Conservation (phyloP, 495 filamentous ascomycete species). For the Cenococcum geophilum region DNA sequence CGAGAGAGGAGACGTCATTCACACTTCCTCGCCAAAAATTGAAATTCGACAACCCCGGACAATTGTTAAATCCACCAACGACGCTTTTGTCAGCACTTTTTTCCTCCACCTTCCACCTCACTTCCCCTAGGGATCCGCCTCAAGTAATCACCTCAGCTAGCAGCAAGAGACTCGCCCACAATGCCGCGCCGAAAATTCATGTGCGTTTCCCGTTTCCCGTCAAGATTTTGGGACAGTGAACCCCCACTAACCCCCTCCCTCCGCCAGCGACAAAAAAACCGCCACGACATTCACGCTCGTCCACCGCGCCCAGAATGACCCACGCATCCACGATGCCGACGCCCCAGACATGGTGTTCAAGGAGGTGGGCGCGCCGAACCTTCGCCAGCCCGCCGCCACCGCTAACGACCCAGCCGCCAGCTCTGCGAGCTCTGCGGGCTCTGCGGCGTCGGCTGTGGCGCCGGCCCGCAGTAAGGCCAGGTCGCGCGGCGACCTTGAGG, state of each 20-base stretch:
- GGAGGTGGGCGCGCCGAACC: constrained; percentile 30
- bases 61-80: not conserved
- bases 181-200: constrained; percentile 90
- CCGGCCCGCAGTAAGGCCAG: constrained; percentile 49
- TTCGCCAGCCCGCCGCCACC: constrained; percentile 37
- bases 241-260: constrained; percentile 18
- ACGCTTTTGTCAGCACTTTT: constrained; percentile 22
- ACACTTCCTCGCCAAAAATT: constrained; percentile 7
- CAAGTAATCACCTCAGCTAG: not conserved
- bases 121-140: not conserved
- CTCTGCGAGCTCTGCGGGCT: constrained; percentile 24
- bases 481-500: constrained; percentile 64
- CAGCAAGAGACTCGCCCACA: constrained; percentile 1
- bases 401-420: too few relatives aligned
- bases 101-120: constrained; percentile 25
- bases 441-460: constrained; percentile 25
- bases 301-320: constrained; percentile 94
- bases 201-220: constrained; percentile 47
- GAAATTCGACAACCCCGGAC: constrained; percentile 9
- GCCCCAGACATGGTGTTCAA: constrained; percentile 79
- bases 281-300: constrained; percentile 90
- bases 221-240: not conserved
- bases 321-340: constrained; percentile 78
- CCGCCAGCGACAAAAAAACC: constrained; percentile 78
- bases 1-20: constrained; percentile 17